Evolutionary conservation across 2,329 filamentous ascomycete genomes (phyloP).

Genomic region (Cryphonectria parasitica): DNA sequence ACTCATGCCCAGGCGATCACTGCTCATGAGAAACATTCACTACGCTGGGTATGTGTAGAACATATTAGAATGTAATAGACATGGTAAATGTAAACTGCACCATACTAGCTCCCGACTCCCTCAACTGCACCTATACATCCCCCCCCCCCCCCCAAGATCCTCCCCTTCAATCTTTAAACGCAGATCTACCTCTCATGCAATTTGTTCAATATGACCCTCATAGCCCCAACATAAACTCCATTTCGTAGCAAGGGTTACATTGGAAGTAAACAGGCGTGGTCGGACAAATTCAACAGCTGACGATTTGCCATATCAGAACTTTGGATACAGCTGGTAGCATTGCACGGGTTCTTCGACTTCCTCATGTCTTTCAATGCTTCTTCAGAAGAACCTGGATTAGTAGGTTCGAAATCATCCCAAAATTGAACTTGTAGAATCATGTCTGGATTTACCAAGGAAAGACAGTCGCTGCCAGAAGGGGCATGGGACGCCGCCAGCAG

Average conservation of each 20-base stretch:
- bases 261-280: too few relatives aligned
- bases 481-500: too few relatives aligned
- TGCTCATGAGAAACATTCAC: conserved; percentile 31
- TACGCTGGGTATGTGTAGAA: conserved; percentile 30
- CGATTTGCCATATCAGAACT: too few relatives aligned
- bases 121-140: conserved; percentile 22
- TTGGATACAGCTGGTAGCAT: too few relatives aligned
- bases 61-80: conserved; percentile 27
- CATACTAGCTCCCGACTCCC: background rate
- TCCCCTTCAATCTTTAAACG: background rate
- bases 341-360: background rate
- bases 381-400: too few relatives aligned
- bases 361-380: too few relatives aligned
- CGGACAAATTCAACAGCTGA: too few relatives aligned
- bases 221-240: background rate
- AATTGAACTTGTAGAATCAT: background rate
- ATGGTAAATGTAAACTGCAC: conserved; percentile 14
- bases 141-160: too few relatives aligned
- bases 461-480: background rate
- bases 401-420: background rate
- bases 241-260: background rate
- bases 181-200: background rate
- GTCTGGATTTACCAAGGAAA: background rate
- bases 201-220: background rate
- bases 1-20: conserved; percentile 25